Evolutionary conservation across 2,329 filamentous ascomycete genomes (phyloP), one percentile per base, ranked within the genome.

Genomic region (Verruconis gallopava): DNA sequence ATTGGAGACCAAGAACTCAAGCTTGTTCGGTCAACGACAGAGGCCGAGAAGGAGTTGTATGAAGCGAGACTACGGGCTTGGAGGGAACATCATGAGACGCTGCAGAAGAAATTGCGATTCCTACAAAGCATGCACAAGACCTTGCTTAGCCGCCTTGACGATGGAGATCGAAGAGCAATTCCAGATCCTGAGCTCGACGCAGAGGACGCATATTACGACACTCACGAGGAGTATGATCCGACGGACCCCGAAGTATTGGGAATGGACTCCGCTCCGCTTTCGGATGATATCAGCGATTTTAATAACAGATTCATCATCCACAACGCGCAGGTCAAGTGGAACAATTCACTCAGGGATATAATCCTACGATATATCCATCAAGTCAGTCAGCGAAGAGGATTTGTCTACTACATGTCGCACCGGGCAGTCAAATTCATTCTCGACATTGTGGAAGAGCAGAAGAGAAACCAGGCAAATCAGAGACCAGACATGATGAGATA

Each of bases 291-390:
- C 38, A 94, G 83, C 59, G 88, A 96, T 56, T 98, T 95, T 68
- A 91, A 93, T 58, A 98, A 98, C 55, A 82, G 91, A 2, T 98
- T 98, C 65, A 89, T 96, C 51, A 82, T 98, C 40, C 91, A 98
- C 67, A 98, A 98, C 53, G 75, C 93, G 57, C 91, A 98, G 55
- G 67, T 98, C 44, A 98, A 98, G 61, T 98, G 91, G 91, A 96
- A 94, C 65, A 98, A 98, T 53, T 76, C 88, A 9, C 65, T 98
- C 28, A 78, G 91, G 45, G 96, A 98, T 55, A 95, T 95, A 53
- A 91, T 98, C 38, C 73, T 98, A 32, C 84, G 91, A 18, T 98
- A 98, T 59, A 93, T 91, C 48, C 91, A 98, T 56, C 91, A 98
- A 66, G 91, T 93, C 53, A 86, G 88, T 57, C 93, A 98, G 62